Base-by-base conservation (phyloP, 768 basidiomycete genomes). In the Hortiboletus campestris region DNA sequence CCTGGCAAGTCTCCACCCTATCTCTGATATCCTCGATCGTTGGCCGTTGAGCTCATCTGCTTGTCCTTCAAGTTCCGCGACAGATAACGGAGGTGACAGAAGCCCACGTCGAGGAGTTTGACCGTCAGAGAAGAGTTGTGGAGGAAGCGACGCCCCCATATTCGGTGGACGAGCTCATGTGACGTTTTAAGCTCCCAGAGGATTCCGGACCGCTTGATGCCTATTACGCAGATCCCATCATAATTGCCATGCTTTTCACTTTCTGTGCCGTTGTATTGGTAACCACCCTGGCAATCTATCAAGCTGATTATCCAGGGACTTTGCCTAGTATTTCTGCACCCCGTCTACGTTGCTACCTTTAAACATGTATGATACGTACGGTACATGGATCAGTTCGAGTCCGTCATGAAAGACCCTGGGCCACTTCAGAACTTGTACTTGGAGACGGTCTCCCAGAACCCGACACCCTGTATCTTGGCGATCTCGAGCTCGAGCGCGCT, bases 391-490 rank as follows among this genome's bases (percentile, higher is more conserved):
- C 36, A 10, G 7, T 17, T 29, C 20, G 10, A 39, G 16, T 39
- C 4, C 8, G 19, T 34, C 46, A 16, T 22, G 12, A 8, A n/a
- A 17, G 4, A 25, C 25, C 25, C 34, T 34, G 9, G 45, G 16
- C 6, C 6, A 20, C 2, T 47, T 43, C 45, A 59, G 53, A 72
- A 72, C 10, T 61, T 70, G 63, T 78, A 69, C 62, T 72, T 78
- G 50, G 75, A 72, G 36, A 84, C 71, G 32, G 61, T 71, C n/a
- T 77, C 65, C 57, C 75, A 84, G 74, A 87, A 87, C 16, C 65
- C 54, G 52, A 67, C 64, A 48, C 85, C 86, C 63, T 88, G 85
- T 25, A 73, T 68, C 11, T 61, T 55, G 13, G 82, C 84, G 17
- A 85, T 61, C 49, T 80, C 76, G 36, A 79, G 71, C 64, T 88